Evolutionary conservation across 805 yeast species (phyloP).

Genomic region (Komagataella ulmi): DNA sequence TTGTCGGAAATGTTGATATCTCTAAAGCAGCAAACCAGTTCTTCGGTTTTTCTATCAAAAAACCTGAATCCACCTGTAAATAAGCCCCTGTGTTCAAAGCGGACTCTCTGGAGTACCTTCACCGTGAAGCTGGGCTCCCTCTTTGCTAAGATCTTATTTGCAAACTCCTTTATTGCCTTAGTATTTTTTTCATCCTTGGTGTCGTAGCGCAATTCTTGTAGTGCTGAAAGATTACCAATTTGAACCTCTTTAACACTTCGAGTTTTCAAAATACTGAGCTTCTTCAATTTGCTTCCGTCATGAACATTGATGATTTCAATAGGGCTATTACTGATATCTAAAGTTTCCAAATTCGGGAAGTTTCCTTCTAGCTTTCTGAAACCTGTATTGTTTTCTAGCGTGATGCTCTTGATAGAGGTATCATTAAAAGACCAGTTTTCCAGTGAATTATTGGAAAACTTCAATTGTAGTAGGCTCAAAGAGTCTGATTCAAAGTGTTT

Average conservation of each 20-base stretch:
- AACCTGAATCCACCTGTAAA: neutral
- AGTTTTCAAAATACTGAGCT: neutral
- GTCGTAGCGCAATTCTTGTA: neutral
- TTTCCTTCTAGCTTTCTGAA: neutral
- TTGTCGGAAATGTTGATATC: constrained; percentile 2
- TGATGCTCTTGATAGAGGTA: neutral
- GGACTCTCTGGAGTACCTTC: neutral
- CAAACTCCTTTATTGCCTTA: neutral
- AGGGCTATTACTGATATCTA: neutral
- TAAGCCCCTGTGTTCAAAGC: neutral
- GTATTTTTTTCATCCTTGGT: neutral
- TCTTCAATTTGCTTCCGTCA: neutral
- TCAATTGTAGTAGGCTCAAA: neutral
- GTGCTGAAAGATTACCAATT: neutral
- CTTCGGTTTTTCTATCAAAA: neutral
- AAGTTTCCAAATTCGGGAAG: neutral
- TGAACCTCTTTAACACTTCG: neutral
- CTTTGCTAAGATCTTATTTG: neutral
- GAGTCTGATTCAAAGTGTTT: neutral
- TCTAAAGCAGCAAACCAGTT: neutral
- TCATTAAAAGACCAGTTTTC: neutral
- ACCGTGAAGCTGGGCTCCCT: neutral
- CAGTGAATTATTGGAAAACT: neutral
- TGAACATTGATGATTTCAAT: neutral
- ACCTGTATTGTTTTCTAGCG: neutral